These are phyloP conservation scores for Monosporascus sp. DNA, from an alignment of 2,329 filamentous ascomycete genomes.

Conservation along the genomic window DNA sequence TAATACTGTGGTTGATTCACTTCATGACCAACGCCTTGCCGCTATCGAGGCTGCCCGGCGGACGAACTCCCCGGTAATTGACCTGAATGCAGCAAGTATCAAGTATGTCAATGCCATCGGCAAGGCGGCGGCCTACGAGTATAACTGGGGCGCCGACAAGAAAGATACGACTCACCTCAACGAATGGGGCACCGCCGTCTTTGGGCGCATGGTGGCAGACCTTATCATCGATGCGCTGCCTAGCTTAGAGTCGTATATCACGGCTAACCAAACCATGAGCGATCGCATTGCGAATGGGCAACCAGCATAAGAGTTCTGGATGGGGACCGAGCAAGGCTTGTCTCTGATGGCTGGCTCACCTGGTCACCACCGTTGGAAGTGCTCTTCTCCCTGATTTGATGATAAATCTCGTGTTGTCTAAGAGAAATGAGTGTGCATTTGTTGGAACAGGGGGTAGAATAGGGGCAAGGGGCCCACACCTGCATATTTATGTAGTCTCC, in stretches of 20 bases:
- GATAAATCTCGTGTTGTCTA: no score
- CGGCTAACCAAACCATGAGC: constrained; percentile 26
- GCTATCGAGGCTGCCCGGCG: constrained; percentile 41
- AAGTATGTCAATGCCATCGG: constrained; percentile 49
- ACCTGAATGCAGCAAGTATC: constrained; percentile 46
- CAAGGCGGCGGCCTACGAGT: constrained; percentile 35
- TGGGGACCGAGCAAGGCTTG: no score
- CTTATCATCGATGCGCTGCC: constrained; percentile 31
- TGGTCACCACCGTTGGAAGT: no score
- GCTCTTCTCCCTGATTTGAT: no score
- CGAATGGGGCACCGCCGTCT: constrained; percentile 45
- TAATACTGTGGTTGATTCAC: constrained; percentile 39
- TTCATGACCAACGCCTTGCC: constrained; percentile 38
- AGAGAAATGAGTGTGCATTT: no score
- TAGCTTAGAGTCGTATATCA: constrained; percentile 19
- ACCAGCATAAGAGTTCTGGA: constrained; percentile 28
- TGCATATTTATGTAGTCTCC: no score
- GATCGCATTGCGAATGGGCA: constrained; percentile 26
- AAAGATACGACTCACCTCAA: constrained; percentile 54
- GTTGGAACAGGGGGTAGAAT: no score
- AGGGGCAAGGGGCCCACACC: no score
- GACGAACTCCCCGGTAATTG: constrained; percentile 33
- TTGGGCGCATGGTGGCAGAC: constrained; percentile 52
- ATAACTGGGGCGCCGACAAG: constrained; percentile 35
- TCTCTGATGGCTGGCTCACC: no score